Evolutionary conservation across 345 rosid species (phyloP).

Genomic region (Dimocarpus longan): DNA sequence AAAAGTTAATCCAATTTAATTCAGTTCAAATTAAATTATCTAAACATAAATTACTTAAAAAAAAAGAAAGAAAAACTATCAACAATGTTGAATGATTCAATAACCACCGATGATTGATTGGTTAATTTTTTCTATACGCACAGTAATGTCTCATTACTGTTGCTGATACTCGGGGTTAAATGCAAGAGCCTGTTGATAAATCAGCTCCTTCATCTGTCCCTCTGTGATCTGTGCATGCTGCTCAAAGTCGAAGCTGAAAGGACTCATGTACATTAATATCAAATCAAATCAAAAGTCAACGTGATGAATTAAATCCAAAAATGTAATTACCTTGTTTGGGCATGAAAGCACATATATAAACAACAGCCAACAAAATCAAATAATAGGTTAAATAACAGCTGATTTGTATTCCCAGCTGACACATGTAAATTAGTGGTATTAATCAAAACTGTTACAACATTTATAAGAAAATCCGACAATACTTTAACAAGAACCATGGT

Average conservation of each 20-base stretch:
- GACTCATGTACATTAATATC: slow-evolving; percentile 25
- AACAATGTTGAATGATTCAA: no score
- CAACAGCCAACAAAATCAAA: background rate
- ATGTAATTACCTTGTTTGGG: background rate
- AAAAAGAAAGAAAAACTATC: no score
- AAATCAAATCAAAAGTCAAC: background rate
- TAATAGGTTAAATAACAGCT: background rate
- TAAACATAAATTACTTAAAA: no score
- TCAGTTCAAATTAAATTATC: no score
- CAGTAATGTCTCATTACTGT: slow-evolving; percentile 2
- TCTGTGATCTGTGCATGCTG: slow-evolving; percentile 54
- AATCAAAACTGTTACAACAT: no score
- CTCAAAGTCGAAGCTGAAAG: slow-evolving; percentile 76
- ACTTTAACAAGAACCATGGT: background rate
- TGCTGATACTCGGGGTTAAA: slow-evolving; percentile 77
- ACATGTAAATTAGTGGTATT: no score
- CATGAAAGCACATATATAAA: background rate
- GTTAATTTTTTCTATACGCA: no score
- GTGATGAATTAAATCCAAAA: background rate
- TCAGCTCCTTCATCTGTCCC: slow-evolving; percentile 83
- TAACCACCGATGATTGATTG: no score
- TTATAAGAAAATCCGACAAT: no score
- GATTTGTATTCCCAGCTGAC: background rate
- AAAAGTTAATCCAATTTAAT: no score
- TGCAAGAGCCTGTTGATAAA: slow-evolving; percentile 78